phyloP scores from a whole-genome alignment of 2,329 filamentous ascomycete species.

The Knoxdaviesia proteae region DNA sequence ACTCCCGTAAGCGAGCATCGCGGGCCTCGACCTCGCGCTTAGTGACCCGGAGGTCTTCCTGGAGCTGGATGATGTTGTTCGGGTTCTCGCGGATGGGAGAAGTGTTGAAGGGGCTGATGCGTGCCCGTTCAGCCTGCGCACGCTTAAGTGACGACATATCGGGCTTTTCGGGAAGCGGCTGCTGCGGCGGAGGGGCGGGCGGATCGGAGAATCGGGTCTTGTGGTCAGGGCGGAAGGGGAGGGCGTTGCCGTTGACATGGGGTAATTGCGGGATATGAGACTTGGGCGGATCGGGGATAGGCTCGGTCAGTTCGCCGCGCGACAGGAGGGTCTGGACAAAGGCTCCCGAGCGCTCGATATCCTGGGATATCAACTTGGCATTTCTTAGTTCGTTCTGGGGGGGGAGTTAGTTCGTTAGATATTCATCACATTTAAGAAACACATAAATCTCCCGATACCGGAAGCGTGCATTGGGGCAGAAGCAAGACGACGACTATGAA shows the following conservation, averaged over 20 bases:
- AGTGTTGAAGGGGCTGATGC: conserved; percentile 26
- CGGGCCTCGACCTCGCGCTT: conserved; percentile 56
- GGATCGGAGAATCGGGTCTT: conserved; percentile 82
- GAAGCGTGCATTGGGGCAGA: too few relatives aligned
- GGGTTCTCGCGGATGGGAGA: conserved; percentile 40
- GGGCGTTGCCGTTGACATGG: conserved; percentile 28
- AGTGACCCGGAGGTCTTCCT: conserved; percentile 64
- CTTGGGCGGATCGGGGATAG: conserved; percentile 25
- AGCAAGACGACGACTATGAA: conserved; percentile 9
- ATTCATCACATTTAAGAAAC: not conserved
- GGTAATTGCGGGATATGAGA: conserved; percentile 10
- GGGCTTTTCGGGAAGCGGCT: conserved; percentile 83
- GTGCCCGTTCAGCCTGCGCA: conserved; percentile 54
- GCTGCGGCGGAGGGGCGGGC: conserved; percentile 79
- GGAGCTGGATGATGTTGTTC: conserved; percentile 59
- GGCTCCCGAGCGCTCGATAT: conserved; percentile 62
- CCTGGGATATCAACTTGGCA: conserved; percentile 70
- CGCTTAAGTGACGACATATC: conserved; percentile 59
- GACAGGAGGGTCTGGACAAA: conserved; percentile 61
- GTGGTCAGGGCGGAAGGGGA: conserved; percentile 45
- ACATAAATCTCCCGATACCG: too few relatives aligned
- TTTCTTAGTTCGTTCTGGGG: conserved; percentile 69
- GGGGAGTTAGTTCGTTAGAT: conserved; percentile 3
- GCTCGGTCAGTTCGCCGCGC: conserved; percentile 44
- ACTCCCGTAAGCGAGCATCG: conserved; percentile 13